Evolutionary conservation across 352 stramenopile genomes (phyloP).

Genomic region (Aphanomyces euteiches): DNA sequence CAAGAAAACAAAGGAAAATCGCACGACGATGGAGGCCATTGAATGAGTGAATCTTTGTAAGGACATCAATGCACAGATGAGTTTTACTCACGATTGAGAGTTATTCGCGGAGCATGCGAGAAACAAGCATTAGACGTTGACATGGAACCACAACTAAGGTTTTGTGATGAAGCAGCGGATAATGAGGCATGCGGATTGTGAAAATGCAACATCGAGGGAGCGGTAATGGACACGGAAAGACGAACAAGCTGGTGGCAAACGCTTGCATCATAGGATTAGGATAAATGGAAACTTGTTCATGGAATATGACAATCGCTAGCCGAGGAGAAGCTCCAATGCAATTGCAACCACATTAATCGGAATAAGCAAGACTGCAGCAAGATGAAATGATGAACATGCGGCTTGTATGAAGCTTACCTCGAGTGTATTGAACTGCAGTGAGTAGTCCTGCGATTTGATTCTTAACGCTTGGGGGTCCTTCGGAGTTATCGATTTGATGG

Average conservation of each 20-base stretch:
- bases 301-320: neutral
- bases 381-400: neutral
- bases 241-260: neutral
- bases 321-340: neutral
- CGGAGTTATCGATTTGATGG: neutral
- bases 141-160: neutral
- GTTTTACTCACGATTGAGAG: too few species aligned
- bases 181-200: too few species aligned
- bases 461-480: neutral
- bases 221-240: neutral
- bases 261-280: too few species aligned
- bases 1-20: slow-evolving; percentile 6
- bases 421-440: neutral
- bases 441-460: slow-evolving; percentile 3
- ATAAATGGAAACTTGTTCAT: too few species aligned
- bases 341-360: slow-evolving; percentile 2
- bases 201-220: too few species aligned
- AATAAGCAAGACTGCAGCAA: slow-evolving; percentile 5
- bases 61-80: too few species aligned
- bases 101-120: too few species aligned
- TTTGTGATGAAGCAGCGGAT: too few species aligned
- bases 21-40: neutral
- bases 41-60: neutral
- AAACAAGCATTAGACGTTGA: neutral
- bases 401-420: neutral